These are phyloP conservation scores for Monotropa hypopitys DNA, from an alignment of 179 eudicot species.

Conservation along the genomic window DNA sequence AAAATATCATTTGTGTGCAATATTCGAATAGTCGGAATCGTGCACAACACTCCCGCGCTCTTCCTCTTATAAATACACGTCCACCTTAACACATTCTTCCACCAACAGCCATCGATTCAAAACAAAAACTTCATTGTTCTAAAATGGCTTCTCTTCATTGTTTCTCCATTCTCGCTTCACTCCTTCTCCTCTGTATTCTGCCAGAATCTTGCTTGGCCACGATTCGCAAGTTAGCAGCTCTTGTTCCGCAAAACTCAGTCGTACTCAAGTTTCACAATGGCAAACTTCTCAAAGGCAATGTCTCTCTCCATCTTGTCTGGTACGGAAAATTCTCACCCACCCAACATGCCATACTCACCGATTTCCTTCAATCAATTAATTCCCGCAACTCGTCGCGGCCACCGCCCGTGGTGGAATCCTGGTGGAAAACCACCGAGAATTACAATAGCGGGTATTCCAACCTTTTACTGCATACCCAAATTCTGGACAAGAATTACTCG, in stretches of 20 bases:
- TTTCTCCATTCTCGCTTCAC: background rate
- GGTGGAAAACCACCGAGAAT: conserved; percentile 14
- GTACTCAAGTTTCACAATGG: conserved; percentile 32
- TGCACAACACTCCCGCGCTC: no score
- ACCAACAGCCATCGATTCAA: no score
- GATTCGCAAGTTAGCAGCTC: background rate
- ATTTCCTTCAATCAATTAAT: conserved; percentile 30
- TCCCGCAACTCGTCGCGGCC: background rate
- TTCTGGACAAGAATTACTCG: conserved; percentile 12
- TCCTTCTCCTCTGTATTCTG: background rate
- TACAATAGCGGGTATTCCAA: background rate
- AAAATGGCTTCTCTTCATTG: background rate
- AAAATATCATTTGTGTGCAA: no score
- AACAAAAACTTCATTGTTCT: background rate
- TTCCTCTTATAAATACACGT: no score
- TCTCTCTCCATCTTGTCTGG: conserved; percentile 39
- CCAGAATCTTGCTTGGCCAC: background rate
- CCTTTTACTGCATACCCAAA: conserved; percentile 2
- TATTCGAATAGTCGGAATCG: no score
- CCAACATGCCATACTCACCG: conserved; percentile 34
- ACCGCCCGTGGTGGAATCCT: background rate
- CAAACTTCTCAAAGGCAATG: conserved; percentile 25
- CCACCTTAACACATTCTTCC: no score
- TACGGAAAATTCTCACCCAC: conserved; percentile 35
- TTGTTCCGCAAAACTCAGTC: background rate